A percentile compares a stretch with the other conserved stretches of the same genome.
Conservation (phyloP, 2,329 filamentous ascomycete genomes). For the Coniosporium uncinatum region DNA sequence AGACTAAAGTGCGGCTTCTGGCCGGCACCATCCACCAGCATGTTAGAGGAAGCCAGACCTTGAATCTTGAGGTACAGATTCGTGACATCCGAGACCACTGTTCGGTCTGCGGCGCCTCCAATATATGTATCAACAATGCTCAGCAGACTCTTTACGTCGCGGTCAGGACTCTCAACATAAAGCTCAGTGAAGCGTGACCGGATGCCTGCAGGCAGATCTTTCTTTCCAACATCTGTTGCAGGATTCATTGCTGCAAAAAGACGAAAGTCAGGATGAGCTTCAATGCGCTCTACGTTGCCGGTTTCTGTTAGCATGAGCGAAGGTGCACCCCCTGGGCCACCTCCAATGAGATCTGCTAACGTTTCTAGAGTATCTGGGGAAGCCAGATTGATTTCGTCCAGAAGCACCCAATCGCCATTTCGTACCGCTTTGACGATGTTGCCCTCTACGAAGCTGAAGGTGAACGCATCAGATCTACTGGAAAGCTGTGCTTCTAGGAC, state of each 20-base stretch:
- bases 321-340: conserved; percentile 64
- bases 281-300: conserved; percentile 84
- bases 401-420: conserved; percentile 93
- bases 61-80: conserved; percentile 88
- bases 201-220: conserved; percentile 84
- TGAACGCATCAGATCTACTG: conserved; percentile 64
- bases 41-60: conserved; percentile 71
- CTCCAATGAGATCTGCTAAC: conserved; percentile 79
- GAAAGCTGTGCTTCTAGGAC: conserved; percentile 79
- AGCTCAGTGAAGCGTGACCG: conserved; percentile 93
- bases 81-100: conserved; percentile 75
- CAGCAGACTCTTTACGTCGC: conserved; percentile 78
- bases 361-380: conserved; percentile 93
- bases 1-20: conserved; percentile 97
- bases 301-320: conserved; percentile 91
- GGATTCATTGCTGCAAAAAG: conserved; percentile 99
- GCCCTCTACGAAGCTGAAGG: conserved; percentile 94
- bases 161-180: conserved; percentile 89
- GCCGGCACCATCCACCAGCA: conserved; percentile 89
- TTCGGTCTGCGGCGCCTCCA: conserved; percentile 62
- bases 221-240: conserved; percentile 94
- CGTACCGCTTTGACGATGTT: conserved; percentile 94
- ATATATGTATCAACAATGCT: conserved; percentile 88
- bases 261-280: conserved; percentile 87
- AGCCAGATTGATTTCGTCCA: conserved; percentile 97